Conservation (phyloP, 257 asterid species). For the Haberlea rhodopensis region DNA sequence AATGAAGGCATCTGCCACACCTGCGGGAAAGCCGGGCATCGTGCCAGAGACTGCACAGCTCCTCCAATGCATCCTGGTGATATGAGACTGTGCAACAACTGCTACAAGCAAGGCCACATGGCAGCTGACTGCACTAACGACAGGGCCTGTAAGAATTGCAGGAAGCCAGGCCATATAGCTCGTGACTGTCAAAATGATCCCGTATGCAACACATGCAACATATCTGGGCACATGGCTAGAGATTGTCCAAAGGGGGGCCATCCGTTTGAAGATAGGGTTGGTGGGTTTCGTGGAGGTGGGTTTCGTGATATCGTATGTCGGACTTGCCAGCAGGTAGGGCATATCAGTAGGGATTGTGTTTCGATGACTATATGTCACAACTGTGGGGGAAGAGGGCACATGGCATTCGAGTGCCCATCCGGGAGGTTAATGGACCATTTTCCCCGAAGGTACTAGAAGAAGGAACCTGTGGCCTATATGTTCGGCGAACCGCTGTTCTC, state of each 20-base stretch:
- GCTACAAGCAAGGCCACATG: constrained; percentile 81
- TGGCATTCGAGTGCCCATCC: constrained; percentile 82
- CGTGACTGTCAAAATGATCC: constrained; percentile 71
- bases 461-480: neutral
- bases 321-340: constrained; percentile 83
- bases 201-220: constrained; percentile 64
- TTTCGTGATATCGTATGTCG: constrained; percentile 63
- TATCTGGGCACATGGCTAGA: constrained; percentile 68
- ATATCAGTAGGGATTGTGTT: constrained; percentile 77
- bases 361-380: constrained; percentile 67
- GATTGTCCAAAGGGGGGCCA: constrained; percentile 62
- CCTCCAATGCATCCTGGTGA: constrained; percentile 65
- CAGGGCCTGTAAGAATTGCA: constrained; percentile 80
- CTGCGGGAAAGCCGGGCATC: constrained; percentile 81
- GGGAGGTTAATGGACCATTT: constrained; percentile 71
- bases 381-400: constrained; percentile 93
- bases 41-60: constrained; percentile 63
- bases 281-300: constrained; percentile 48
- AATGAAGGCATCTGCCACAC: constrained; percentile 83
- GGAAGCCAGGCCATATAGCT: constrained; percentile 71
- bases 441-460: constrained; percentile 58
- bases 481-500: neutral
- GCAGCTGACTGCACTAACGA: constrained; percentile 73
- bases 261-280: constrained; percentile 51
- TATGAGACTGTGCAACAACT: constrained; percentile 71